Evolutionary conservation across 805 yeast genomes (phyloP).

Genomic region (Suhomyces sp.): DNA sequence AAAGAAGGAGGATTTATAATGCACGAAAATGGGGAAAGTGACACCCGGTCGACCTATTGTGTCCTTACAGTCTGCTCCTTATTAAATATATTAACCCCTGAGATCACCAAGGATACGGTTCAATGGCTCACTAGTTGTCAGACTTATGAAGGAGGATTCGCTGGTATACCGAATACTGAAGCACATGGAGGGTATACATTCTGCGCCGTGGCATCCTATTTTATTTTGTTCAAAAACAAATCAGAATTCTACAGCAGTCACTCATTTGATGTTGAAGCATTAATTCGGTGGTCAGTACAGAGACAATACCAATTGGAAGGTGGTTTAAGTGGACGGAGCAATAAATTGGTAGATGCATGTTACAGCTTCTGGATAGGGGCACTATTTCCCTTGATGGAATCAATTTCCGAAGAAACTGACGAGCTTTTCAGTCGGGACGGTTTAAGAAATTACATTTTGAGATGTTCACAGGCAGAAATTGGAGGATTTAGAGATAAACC

Average conservation of each 20-base stretch:
- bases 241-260: conserved; percentile 16
- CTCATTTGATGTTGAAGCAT: conserved; percentile 40
- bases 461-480: conserved; percentile 66
- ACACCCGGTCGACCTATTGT: conserved; percentile 84
- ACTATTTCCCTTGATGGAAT: conserved; percentile 60
- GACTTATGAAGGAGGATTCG: conserved; percentile 94
- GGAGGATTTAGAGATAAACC: conserved; percentile 94
- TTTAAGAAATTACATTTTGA: conserved; percentile 62
- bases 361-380: conserved; percentile 97
- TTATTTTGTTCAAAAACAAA: conserved; percentile 44
- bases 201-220: conserved; percentile 72
- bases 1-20: conserved; percentile 74
- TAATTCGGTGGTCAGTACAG: conserved; percentile 65
- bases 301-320: conserved; percentile 78
- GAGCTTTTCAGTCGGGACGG: conserved; percentile 52
- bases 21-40: conserved; percentile 79
- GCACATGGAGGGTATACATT: conserved; percentile 98
- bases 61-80: conserved; percentile 72
- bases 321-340: conserved; percentile 86
- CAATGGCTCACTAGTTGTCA: conserved; percentile 73
- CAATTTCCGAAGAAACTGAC: conserved; percentile 25
- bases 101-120: conserved; percentile 50
- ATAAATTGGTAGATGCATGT: conserved; percentile 94
- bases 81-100: conserved; percentile 61
- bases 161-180: conserved; percentile 74